phyloP scores from a whole-genome alignment of 805 yeast genomes.

The Candida palmyrensis region DNA sequence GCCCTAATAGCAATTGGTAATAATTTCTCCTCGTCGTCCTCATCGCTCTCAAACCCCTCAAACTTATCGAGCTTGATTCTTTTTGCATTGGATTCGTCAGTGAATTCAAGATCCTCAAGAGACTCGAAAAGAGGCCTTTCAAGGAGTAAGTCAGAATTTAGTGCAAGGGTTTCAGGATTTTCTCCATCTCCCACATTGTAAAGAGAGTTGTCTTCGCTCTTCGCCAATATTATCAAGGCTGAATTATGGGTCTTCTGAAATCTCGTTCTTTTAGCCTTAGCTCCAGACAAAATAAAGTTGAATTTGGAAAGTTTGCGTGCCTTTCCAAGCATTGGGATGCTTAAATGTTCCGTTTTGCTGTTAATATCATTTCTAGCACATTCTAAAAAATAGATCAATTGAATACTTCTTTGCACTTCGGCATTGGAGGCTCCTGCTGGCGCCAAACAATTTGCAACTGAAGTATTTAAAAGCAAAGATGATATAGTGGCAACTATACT shows the following conservation, averaged over 20 bases:
- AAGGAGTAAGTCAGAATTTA: slow-evolving; percentile 72
- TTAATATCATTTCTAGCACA: slow-evolving; percentile 58
- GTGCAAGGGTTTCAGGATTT: slow-evolving; percentile 51
- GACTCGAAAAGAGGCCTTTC: slow-evolving; percentile 72
- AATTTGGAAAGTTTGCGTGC: slow-evolving; percentile 59
- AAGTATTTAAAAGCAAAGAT: slow-evolving; percentile 32
- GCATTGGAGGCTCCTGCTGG: slow-evolving; percentile 26
- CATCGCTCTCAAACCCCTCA: slow-evolving; percentile 12
- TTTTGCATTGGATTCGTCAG: slow-evolving; percentile 28
- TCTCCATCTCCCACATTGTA: slow-evolving; percentile 14
- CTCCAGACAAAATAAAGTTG: slow-evolving; percentile 72
- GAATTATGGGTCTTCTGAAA: slow-evolving; percentile 70
- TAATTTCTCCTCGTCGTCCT: slow-evolving; percentile 31
- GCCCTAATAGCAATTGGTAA: slow-evolving; percentile 60
- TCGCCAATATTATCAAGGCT: slow-evolving; percentile 72
- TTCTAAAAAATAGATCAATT: slow-evolving; percentile 57
- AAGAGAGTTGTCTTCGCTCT: slow-evolving; percentile 29
- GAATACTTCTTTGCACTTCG: slow-evolving; percentile 30
- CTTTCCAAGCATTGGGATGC: slow-evolving; percentile 48
- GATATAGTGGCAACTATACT: slow-evolving; percentile 42
- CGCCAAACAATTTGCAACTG: slow-evolving; percentile 22
- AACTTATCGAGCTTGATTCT: slow-evolving; percentile 34
- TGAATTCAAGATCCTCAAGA: slow-evolving; percentile 41
- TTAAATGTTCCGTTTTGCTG: slow-evolving; percentile 58
- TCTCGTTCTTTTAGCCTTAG: slow-evolving; percentile 82